Conservation (phyloP, 169 alveolate species). For the Plasmodium vivax region DNA sequence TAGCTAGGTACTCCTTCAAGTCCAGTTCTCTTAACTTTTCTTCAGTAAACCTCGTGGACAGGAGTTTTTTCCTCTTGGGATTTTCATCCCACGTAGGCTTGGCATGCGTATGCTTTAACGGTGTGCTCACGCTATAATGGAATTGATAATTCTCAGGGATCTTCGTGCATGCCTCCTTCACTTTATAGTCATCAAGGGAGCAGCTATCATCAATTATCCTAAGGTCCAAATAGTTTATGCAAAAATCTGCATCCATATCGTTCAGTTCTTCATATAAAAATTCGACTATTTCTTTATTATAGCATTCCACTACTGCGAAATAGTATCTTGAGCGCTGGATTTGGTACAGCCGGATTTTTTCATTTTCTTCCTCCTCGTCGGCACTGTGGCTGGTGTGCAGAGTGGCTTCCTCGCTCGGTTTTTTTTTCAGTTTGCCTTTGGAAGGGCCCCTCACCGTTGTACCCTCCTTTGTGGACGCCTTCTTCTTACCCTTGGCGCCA, state of each 20-base stretch:
- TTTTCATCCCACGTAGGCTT: constrained; percentile 97
- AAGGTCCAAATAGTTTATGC: constrained; percentile 93
- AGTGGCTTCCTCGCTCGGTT: constrained; percentile 48
- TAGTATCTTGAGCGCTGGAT: constrained; percentile 91
- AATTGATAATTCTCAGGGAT: constrained; percentile 93
- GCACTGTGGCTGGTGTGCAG: constrained; percentile 76
- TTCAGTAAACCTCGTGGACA: constrained; percentile 80
- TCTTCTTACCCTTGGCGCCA: not conserved
- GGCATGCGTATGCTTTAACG: constrained; percentile 94
- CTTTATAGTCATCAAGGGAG: constrained; percentile 92
- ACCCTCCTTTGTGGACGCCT: not conserved
- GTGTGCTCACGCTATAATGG: constrained; percentile 89
- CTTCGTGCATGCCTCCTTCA: constrained; percentile 88
- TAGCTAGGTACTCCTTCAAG: constrained; percentile 76
- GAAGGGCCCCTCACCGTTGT: not conserved
- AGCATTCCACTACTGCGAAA: constrained; percentile 95
- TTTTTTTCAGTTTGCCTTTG: not conserved
- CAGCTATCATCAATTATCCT: constrained; percentile 94
- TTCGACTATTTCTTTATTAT: constrained; percentile 91
- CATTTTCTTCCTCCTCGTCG: constrained; percentile 57
- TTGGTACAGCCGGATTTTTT: constrained; percentile 88
- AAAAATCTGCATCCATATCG: constrained; percentile 95
- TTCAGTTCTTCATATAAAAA: constrained; percentile 93
- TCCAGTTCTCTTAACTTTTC: constrained; percentile 78
- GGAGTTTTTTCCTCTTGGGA: constrained; percentile 90